Evolutionary conservation across 2,329 filamentous ascomycete species (phyloP).

Genomic region (Aureobasidium subglaciale): DNA sequence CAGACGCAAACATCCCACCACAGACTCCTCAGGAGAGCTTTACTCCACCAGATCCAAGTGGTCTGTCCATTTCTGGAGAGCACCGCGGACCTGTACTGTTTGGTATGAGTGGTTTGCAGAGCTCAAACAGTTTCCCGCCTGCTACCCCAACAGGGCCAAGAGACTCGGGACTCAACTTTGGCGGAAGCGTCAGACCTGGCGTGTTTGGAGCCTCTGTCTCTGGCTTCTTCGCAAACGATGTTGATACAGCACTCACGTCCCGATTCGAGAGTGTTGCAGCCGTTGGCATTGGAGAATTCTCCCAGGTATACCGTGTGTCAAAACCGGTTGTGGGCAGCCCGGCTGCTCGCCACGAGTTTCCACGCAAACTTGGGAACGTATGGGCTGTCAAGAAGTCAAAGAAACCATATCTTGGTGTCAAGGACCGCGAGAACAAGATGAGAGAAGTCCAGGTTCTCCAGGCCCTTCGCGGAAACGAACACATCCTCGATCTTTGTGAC

Average conservation of each 20-base stretch:
- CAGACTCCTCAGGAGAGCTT: conserved; percentile 72
- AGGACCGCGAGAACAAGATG: conserved; percentile 75
- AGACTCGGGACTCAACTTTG: conserved; percentile 52
- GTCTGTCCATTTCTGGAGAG: conserved; percentile 69
- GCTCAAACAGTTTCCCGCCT: conserved; percentile 52
- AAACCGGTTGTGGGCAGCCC: conserved; percentile 34
- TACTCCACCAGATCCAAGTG: conserved; percentile 71
- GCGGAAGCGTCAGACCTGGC: conserved; percentile 36
- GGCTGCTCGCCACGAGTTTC: conserved; percentile 22
- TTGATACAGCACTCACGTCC: conserved; percentile 65
- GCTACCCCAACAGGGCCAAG: conserved; percentile 72
- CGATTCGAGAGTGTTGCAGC: conserved; percentile 76
- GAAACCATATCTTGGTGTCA: conserved; percentile 67
- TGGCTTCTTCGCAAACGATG: conserved; percentile 60
- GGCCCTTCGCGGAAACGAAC: conserved; percentile 70
- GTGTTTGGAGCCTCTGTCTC: conserved; percentile 48
- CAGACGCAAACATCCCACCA: conserved; percentile 45
- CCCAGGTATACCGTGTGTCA: conserved; percentile 77
- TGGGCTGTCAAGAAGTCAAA: conserved; percentile 94
- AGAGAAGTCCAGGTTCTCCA: conserved; percentile 76
- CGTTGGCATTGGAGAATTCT: conserved; percentile 86
- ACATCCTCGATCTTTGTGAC: conserved; percentile 76
- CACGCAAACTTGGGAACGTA: conserved; percentile 39
- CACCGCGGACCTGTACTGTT: conserved; percentile 32
- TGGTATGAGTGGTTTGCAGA: conserved; percentile 29